phyloP scores from a whole-genome alignment of 257 asterid species.

The Lantana camara region DNA sequence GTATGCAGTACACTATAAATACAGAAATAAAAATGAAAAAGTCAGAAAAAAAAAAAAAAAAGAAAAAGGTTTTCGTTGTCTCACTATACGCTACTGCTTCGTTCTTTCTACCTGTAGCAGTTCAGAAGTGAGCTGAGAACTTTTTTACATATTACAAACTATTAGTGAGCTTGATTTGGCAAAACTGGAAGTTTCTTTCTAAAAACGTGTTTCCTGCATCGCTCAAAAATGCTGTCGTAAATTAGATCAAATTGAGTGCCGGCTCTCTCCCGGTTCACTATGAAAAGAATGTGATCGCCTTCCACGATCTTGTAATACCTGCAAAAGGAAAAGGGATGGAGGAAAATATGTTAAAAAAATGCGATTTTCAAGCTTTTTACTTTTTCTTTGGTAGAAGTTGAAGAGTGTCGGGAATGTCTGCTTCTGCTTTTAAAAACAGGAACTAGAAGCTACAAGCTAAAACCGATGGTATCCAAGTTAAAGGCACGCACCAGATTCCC shows the following conservation, averaged over 20 bases:
- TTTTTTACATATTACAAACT: conserved; percentile 28
- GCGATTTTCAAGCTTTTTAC: too few relatives aligned
- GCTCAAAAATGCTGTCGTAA: conserved; percentile 89
- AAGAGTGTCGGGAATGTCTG: too few relatives aligned
- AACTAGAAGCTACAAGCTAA: too few relatives aligned
- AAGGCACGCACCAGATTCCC: conserved; percentile 79
- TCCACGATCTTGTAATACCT: conserved; percentile 95
- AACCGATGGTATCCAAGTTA: neutral
- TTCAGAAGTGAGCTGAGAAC: conserved; percentile 6
- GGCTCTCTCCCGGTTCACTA: conserved; percentile 91
- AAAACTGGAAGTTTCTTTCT: conserved; percentile 52
- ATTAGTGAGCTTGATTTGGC: conserved; percentile 55
- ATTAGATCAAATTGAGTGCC: conserved; percentile 88
- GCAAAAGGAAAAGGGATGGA: conserved; percentile 10
- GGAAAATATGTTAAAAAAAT: too few relatives aligned
- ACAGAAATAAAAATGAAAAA: conserved; percentile 2
- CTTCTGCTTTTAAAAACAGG: too few relatives aligned
- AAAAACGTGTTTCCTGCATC: conserved; percentile 88
- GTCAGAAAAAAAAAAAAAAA: neutral
- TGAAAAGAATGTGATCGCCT: conserved; percentile 94
- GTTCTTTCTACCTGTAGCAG: conserved; percentile 12
- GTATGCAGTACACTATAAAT: conserved; percentile 1
- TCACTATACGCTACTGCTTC: neutral
- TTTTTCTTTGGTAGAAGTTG: too few relatives aligned
- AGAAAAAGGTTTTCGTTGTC: neutral